Evolutionary conservation across 2,329 filamentous ascomycete species (phyloP).

Genomic region (Fusarium compactum): DNA sequence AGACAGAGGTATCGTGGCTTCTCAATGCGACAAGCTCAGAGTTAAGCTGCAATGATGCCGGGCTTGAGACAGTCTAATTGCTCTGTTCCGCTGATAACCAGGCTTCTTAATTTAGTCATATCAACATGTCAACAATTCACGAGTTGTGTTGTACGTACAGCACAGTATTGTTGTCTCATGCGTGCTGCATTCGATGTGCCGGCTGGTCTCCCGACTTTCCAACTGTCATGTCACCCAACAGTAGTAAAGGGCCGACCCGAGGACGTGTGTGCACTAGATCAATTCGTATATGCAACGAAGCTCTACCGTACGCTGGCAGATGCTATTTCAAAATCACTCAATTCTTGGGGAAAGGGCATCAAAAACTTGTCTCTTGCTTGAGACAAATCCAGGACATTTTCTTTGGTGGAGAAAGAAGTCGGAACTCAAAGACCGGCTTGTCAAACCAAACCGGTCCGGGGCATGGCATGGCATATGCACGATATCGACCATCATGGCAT

Average conservation of each 20-base stretch:
- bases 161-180: not conserved
- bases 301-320: not conserved
- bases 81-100: not conserved
- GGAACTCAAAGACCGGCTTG: conserved; percentile 34
- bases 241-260: conserved; percentile 25
- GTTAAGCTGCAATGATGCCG: not conserved
- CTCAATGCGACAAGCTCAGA: not conserved
- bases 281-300: not conserved
- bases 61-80: not conserved
- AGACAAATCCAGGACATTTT: conserved; percentile 3
- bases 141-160: not conserved
- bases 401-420: conserved; percentile 16
- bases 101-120: conserved; percentile 21
- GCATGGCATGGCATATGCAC: conserved; percentile 23
- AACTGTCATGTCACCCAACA: conserved; percentile 12
- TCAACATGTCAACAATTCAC: conserved; percentile 8
- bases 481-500: conserved; percentile 27
- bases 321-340: not conserved
- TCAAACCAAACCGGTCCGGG: conserved; percentile 19
- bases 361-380: conserved; percentile 3
- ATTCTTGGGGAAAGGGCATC: not conserved
- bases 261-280: conserved; percentile 6
- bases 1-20: not conserved
- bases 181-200: conserved; percentile 2
- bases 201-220: conserved; percentile 8